Evolutionary conservation across 768 basidiomycete species (phyloP).

Genomic region (Serendipita sp.): DNA sequence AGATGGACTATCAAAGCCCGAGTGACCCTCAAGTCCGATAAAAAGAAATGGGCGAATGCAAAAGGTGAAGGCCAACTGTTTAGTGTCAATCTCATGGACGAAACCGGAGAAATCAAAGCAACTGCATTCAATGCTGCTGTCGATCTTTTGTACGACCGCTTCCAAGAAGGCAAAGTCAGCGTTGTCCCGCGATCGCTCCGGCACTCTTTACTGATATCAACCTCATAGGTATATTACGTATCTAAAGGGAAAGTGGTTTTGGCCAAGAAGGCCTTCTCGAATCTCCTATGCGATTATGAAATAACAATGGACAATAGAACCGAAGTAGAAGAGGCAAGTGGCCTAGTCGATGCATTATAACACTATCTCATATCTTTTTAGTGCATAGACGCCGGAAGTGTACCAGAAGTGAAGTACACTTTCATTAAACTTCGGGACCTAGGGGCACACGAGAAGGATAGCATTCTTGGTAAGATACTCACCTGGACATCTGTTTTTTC

Average conservation of each 20-base stretch:
- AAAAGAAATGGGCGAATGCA: constrained; percentile 76
- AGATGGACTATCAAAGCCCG: constrained; percentile 91
- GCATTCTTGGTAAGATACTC: constrained; percentile 49
- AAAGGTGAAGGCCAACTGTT: constrained; percentile 92
- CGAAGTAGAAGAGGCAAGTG: constrained; percentile 62
- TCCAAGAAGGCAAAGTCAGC: constrained; percentile 61
- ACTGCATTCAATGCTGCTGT: constrained; percentile 82
- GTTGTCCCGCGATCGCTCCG: not conserved
- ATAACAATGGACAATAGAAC: constrained; percentile 70
- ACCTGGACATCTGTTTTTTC: not conserved
- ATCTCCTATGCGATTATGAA: constrained; percentile 83
- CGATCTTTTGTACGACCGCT: constrained; percentile 63
- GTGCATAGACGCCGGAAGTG: constrained; percentile 62
- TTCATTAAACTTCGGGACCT: constrained; percentile 55
- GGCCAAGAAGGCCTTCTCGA: constrained; percentile 93
- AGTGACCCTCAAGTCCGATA: constrained; percentile 75
- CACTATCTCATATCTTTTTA: constrained; percentile 17
- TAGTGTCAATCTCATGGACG: constrained; percentile 85
- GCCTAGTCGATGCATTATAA: not conserved
- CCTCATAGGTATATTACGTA: constrained; percentile 60
- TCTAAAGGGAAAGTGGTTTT: constrained; percentile 84
- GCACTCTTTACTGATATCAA: not conserved
- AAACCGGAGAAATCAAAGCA: constrained; percentile 77
- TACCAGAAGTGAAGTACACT: constrained; percentile 72
- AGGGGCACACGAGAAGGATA: constrained; percentile 52